These are phyloP conservation scores for Myriosclerotinia scirpicola DNA, from an alignment of 2,329 filamentous ascomycete genomes.

Conservation along the genomic window DNA sequence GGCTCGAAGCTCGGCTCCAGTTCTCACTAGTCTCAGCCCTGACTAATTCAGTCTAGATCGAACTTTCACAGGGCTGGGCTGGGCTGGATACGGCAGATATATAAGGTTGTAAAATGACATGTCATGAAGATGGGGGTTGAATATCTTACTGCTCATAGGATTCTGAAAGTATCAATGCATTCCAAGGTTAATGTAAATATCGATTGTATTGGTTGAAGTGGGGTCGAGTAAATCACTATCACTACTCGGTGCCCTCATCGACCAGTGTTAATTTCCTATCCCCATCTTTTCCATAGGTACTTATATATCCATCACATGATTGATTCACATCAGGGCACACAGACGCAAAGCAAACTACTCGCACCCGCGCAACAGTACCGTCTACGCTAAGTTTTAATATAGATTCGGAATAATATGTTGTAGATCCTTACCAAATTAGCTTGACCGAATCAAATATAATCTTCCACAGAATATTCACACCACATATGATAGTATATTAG, in stretches of 20 bases:
- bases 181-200: too few species aligned
- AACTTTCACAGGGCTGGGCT: slow-evolving; percentile 18
- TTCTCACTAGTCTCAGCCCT: neutral
- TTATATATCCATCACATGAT: neutral
- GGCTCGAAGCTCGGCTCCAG: neutral
- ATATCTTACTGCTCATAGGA: too few species aligned
- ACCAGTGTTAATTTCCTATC: slow-evolving; percentile 1
- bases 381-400: too few species aligned
- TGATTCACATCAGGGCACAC: too few species aligned
- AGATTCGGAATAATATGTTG: too few species aligned
- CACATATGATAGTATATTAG: too few species aligned
- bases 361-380: neutral
- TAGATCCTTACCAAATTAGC: too few species aligned
- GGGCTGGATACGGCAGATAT: neutral
- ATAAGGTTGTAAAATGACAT: neutral
- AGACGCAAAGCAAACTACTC: neutral
- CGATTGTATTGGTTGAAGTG: neutral
- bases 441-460: too few species aligned
- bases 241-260: neutral
- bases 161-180: too few species aligned
- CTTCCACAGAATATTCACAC: too few species aligned
- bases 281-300: slow-evolving; percentile 4
- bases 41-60: slow-evolving; percentile 12
- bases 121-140: neutral
- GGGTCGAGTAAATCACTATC: neutral